Conservation (phyloP, 306 rosid species). For the Acacia acuminata region DNA sequence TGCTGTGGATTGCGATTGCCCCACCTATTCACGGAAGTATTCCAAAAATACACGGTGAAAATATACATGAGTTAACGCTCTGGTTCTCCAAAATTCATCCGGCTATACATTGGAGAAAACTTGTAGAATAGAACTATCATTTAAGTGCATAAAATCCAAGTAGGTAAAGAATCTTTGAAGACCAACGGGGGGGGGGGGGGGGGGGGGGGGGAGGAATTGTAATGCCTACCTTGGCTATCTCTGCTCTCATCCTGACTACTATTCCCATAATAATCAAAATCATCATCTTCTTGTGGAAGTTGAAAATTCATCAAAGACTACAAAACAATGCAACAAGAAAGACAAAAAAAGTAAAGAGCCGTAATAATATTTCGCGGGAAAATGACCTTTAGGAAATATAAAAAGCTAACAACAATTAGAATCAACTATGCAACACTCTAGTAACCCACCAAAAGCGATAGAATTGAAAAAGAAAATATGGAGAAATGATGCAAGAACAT, state of each 20-base stretch:
- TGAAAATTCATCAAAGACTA: constrained; percentile 94
- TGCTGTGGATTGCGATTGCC: constrained; percentile 49
- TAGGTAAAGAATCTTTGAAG: constrained; percentile 11
- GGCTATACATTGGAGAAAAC: constrained; percentile 14
- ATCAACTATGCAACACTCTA: constrained; percentile 20
- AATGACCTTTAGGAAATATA: neutral
- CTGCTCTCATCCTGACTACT: constrained; percentile 99
- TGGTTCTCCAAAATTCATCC: constrained; percentile 22
- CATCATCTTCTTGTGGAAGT: constrained; percentile 90
- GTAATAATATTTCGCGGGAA: constrained; percentile 13
- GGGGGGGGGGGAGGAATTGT: neutral
- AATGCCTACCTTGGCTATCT: constrained; percentile 78
- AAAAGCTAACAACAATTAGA: constrained; percentile 13
- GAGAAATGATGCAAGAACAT: neutral
- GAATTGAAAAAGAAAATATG: neutral
- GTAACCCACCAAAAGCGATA: neutral
- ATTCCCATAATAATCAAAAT: constrained; percentile 85
- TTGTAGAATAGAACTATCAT: constrained; percentile 7
- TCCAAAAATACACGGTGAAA: constrained; percentile 31
- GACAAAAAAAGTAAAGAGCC: neutral
- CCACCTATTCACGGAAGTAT: constrained; percentile 55
- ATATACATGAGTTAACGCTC: constrained; percentile 24
- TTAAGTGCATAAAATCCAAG: constrained; percentile 28
- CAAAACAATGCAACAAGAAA: constrained; percentile 48
- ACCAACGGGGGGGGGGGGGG: neutral